Base-by-base conservation (phyloP, 73 alveolate genomes). In the Durusdinium trenchii region DNA sequence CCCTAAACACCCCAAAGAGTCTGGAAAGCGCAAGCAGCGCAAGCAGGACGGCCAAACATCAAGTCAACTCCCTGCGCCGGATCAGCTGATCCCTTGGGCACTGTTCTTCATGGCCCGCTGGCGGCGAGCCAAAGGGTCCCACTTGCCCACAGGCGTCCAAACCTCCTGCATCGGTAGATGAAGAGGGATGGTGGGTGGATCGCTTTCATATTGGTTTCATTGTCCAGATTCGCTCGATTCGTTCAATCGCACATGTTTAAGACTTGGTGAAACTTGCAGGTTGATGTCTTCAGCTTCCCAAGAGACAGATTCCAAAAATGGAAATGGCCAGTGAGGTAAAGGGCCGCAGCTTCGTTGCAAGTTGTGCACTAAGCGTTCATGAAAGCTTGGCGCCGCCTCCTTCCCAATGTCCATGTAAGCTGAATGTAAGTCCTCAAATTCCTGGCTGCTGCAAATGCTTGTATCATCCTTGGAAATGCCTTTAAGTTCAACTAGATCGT, bases 381-480 rank as follows among this genome's bases (percentile, higher is more conserved):
- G 30, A 20, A 6, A 35, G 18, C 9, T 3, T 3, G 69, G 42
- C 79, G 28, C 30, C 36, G 18, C 93, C 93, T 83, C 75, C 73
- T 83, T 83, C 75, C 10, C 93, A 32, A 83, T 36, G 51, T 83
- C 93, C 47, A 71, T 28, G 51, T 83, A 83, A 50, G 93, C 75
- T 83, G 93, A 83, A 36, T 73, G 93, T 73, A 83, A n/a, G 35
- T 83, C 93, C 4, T 71, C 60, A 12, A 83, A 51, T 50, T 83
- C 93, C 93, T 83, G 75, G 75, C 50, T 32, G 26, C 14, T 73
- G 9, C 32, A 9, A n/a, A 7, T 9, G 36, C 6, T 73, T 6
- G n/a, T 6, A 36, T 12, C 26, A n/a, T 3, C 52, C 84, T 2
- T 38, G 40, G 61, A 30, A 78, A 3, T 6, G 42, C 2, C 54